These are phyloP conservation scores for Chenopodium album DNA, from an alignment of 148 eudicot genomes.

Conservation along the genomic window DNA sequence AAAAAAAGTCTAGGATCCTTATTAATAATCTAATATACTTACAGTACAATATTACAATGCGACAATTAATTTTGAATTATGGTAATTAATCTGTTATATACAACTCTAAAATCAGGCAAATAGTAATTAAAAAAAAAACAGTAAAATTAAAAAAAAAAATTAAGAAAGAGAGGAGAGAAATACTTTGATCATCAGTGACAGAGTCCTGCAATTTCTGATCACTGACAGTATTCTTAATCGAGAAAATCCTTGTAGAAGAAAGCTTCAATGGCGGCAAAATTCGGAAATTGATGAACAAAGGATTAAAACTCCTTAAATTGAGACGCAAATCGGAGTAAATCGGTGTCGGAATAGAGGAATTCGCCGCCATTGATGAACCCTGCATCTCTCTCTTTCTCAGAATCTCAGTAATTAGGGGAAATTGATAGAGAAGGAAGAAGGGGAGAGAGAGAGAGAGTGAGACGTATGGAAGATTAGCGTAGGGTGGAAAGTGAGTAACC, in stretches of 20 bases:
- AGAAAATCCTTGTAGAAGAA: constrained; percentile 25
- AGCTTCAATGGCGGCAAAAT: constrained; percentile 11
- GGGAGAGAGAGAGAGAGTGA: neutral
- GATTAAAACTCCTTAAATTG: constrained; percentile 29
- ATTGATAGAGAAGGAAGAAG: neutral
- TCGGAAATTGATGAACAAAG: constrained; percentile 26
- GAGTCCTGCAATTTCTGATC: constrained; percentile 33
- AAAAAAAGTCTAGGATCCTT: too few species aligned
- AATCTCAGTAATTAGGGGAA: neutral
- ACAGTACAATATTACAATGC: neutral
- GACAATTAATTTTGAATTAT: neutral
- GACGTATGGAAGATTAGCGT: neutral
- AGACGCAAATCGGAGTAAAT: constrained; percentile 36
- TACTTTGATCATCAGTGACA: constrained; percentile 32
- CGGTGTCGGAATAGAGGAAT: constrained; percentile 29
- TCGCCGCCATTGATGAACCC: constrained; percentile 27
- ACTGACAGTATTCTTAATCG: constrained; percentile 37
- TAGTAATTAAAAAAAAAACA: neutral
- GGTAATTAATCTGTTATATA: neutral
- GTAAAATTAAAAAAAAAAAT: neutral
- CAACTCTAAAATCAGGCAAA: neutral
- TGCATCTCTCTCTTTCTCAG: constrained; percentile 32
- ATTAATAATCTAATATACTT: too few species aligned
- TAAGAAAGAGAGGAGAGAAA: neutral
- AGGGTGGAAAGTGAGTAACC: neutral